Percentiles rank a stretch among this genome's conserved stretches.
phyloP scores from a whole-genome alignment of 345 rosid species.

The Arabidopsis arenosa region DNA sequence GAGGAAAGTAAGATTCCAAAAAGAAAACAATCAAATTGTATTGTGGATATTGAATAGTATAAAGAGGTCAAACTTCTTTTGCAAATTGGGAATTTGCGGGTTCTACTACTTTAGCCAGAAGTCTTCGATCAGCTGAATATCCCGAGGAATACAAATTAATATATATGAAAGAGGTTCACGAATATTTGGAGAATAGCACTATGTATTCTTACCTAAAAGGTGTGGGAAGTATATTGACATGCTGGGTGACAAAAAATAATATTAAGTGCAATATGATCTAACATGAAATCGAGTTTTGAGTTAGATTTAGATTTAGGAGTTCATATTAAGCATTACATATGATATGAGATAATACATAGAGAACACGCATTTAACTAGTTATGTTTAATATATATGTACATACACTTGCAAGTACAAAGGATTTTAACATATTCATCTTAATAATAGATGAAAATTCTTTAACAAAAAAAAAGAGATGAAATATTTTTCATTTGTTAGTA shows the following conservation, averaged over 20 bases:
- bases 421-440: not conserved
- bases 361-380: not conserved
- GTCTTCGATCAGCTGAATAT: constrained; percentile 37
- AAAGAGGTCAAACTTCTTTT: constrained; percentile 39
- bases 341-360: not conserved
- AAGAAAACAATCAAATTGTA: not conserved
- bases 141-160: constrained; percentile 37
- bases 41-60: constrained; percentile 19
- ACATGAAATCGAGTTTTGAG: not conserved
- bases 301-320: constrained; percentile 7
- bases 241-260: not conserved
- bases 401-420: constrained; percentile 1
- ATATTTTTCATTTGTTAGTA: no score
- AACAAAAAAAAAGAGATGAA: no score
- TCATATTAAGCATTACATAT: not conserved
- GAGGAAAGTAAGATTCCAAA: constrained; percentile 23
- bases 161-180: constrained; percentile 23
- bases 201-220: constrained; percentile 1
- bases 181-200: constrained; percentile 34
- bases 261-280: not conserved
- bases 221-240: not conserved
- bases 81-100: constrained; percentile 19
- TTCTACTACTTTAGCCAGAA: constrained; percentile 24
- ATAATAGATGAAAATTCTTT: not conserved
- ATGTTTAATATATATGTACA: not conserved